phyloP scores from a whole-genome alignment of 441 rosid species.

The Mallotus repandus region DNA sequence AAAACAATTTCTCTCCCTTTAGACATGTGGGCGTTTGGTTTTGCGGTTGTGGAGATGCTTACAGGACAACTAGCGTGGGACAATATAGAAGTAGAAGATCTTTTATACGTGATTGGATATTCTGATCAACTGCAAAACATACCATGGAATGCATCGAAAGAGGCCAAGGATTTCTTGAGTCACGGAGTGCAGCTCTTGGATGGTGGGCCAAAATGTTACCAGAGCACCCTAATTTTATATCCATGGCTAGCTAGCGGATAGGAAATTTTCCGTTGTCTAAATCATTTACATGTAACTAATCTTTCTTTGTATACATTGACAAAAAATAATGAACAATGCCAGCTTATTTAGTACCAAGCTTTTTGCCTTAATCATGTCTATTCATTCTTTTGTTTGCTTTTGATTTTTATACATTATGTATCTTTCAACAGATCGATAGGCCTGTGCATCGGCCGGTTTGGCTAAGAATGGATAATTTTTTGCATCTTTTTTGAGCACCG shows the following conservation, averaged over 20 bases:
- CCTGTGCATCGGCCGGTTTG: too few relatives aligned
- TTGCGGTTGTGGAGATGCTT: slow-evolving; percentile 1
- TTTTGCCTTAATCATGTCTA: too few relatives aligned
- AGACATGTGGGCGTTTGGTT: slow-evolving; percentile 16
- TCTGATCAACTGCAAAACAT: neutral
- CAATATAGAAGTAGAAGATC: neutral
- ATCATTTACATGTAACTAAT: too few relatives aligned
- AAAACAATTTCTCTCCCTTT: neutral
- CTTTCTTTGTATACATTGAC: too few relatives aligned
- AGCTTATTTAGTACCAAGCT: too few relatives aligned
- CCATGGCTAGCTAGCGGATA: neutral
- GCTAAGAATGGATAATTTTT: too few relatives aligned
- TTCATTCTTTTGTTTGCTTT: too few relatives aligned
- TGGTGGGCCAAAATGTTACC: neutral
- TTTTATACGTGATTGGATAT: slow-evolving; percentile 1
- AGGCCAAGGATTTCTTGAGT: slow-evolving; percentile 8
- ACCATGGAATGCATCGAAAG: neutral
- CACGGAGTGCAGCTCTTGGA: neutral
- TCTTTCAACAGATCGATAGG: too few relatives aligned
- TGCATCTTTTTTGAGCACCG: too few relatives aligned
- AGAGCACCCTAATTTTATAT: neutral
- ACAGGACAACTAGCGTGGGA: slow-evolving; percentile 11
- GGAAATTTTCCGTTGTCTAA: too few relatives aligned
- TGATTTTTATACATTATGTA: too few relatives aligned
- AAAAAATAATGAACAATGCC: too few relatives aligned